Evolutionary conservation across 2,329 filamentous ascomycete genomes (phyloP), one percentile per base, ranked within the genome.

Genomic region (Bipolaris victoriae): DNA sequence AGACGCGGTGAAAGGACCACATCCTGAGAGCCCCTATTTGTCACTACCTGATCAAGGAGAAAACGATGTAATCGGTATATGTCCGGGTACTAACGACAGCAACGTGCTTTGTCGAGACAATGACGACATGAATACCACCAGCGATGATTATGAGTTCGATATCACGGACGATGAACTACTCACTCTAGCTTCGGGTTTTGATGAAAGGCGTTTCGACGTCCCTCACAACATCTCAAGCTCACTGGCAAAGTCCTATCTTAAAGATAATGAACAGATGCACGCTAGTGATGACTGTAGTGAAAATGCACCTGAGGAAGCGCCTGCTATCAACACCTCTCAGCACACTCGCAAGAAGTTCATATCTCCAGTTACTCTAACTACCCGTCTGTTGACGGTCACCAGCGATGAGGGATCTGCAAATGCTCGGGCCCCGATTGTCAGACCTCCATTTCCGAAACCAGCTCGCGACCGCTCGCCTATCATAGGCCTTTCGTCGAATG

Each of bases 391-490:
- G 18, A 56, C 61, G 7, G 49, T 55, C 29, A 62, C 51, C 22
- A 47, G 49, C 24, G 40, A 50, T 22, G 15, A 24, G 13, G 18
- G 44, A 11, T 26, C 39, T 35, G 29, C 39, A 7, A 48, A 64
- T 2, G 46, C 55, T 40, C 61, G 55, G 2, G 75, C 74, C 31
- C 80, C 82, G 0, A 84, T 87, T 55, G 77, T 79, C 6, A 80
- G 86, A 22, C 75, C 80, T 0, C 69, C 79, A 0, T 87, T 88
- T 60, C 85, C 84, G 7, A 41, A 58, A 4, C 74, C 76, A 16
- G 74, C 84, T 16, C 76, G 75, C 2, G 82, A 86, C 65, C 79
- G 83, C 33, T 85, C 84, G 20, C 80, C 80, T 2, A 77, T 88
- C 5, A 75, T 81, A 13, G 85, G 85, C 7, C 65, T 86, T 2